Percentiles rank a stretch among this genome's conserved stretches.
Conservation (phyloP, 306 rosid genomes). For the Phaseolus lunatus region DNA sequence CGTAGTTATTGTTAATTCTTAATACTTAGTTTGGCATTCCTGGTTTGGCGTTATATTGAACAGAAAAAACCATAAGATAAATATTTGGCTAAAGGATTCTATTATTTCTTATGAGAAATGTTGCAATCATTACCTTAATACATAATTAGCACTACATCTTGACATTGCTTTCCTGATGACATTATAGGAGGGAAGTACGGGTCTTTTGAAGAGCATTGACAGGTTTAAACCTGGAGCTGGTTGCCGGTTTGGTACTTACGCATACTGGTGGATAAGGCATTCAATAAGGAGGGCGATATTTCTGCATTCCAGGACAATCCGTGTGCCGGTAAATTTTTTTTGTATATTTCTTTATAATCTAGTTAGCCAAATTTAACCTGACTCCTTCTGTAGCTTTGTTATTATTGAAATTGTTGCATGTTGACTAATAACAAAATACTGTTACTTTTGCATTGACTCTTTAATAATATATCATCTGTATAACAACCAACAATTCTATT, state of each 20-base stretch:
- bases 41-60: conserved; percentile 37
- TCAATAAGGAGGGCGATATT: conserved; percentile 76
- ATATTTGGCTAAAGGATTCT: conserved; percentile 31
- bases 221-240: conserved; percentile 88
- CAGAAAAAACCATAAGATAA: conserved; percentile 21
- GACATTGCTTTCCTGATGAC: conserved; percentile 41
- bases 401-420: conserved; percentile 14
- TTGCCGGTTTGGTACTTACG: conserved; percentile 85
- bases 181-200: conserved; percentile 86
- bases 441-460: background rate
- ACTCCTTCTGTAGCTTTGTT: conserved; percentile 33
- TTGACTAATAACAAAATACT: conserved; percentile 29
- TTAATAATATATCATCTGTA: background rate
- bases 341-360: conserved; percentile 16
- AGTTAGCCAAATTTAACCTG: conserved; percentile 27
- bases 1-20: conserved; percentile 23
- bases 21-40: conserved; percentile 9
- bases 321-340: conserved; percentile 71
- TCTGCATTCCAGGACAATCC: conserved; percentile 87
- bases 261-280: conserved; percentile 98
- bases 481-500: conserved; percentile 28
- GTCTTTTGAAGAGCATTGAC: conserved; percentile 85
- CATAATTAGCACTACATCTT: conserved; percentile 28
- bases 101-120: conserved; percentile 7
- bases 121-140: conserved; percentile 25